Evolutionary conservation across 225 moss, liverwort and hornwort genomes (phyloP).

Genomic region (Climacium dendroides): DNA sequence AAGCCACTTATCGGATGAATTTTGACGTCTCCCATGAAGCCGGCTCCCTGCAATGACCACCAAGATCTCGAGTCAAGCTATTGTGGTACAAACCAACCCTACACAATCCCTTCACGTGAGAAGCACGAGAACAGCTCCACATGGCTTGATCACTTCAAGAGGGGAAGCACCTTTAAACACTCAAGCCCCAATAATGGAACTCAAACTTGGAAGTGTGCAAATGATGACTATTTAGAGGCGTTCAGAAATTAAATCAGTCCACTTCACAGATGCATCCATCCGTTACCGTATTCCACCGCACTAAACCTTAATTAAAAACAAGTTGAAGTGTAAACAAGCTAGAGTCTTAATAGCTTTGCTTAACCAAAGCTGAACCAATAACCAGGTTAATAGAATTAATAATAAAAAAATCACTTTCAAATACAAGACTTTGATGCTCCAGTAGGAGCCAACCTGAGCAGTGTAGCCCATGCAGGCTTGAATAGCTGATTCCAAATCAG

Average conservation of each 20-base stretch:
- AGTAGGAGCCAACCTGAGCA: conserved; percentile 37
- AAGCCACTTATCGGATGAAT: conserved; percentile 80
- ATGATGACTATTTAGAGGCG: background rate
- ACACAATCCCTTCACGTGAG: background rate
- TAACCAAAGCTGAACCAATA: background rate
- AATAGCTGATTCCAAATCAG: conserved; percentile 88
- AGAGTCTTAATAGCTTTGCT: background rate
- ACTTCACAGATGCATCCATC: background rate
- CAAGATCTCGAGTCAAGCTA: background rate
- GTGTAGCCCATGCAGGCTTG: conserved; percentile 85
- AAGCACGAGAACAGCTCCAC: background rate
- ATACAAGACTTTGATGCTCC: background rate
- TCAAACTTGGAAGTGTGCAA: background rate
- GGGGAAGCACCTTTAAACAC: background rate
- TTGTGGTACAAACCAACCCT: background rate
- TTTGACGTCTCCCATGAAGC: conserved; percentile 79
- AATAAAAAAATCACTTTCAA: background rate
- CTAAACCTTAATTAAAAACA: background rate
- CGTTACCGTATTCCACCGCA: background rate
- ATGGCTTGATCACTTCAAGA: background rate
- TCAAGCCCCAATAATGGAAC: background rate
- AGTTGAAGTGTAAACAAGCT: background rate
- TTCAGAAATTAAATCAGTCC: background rate
- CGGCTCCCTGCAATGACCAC: conserved; percentile 40
- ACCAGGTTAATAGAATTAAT: background rate